Percentiles rank a stretch among this genome's conserved stretches.
phyloP scores from a whole-genome alignment of 352 stramenopile species.

The Pythium angustatum region DNA sequence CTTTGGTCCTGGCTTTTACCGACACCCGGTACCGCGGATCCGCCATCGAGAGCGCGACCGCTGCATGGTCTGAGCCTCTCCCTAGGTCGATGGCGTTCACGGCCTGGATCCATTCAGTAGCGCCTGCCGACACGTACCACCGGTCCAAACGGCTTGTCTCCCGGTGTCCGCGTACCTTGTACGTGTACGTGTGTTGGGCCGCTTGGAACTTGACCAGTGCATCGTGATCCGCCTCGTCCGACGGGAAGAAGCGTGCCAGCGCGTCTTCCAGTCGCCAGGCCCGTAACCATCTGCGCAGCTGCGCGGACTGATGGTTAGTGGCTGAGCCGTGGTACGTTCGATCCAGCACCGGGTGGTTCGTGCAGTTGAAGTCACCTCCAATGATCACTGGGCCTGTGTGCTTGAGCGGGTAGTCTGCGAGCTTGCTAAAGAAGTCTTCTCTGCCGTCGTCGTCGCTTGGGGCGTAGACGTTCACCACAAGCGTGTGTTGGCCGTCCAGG shows the following conservation, averaged over 20 bases:
- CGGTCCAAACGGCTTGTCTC: background rate
- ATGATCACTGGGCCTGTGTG: background rate
- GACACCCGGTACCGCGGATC: too few relatives aligned
- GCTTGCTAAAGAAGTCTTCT: background rate
- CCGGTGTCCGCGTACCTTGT: background rate
- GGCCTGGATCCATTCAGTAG: background rate
- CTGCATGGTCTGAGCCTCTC: too few relatives aligned
- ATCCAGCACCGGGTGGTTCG: background rate
- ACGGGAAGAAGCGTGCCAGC: background rate
- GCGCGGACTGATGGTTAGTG: background rate
- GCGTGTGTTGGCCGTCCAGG: background rate
- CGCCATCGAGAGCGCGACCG: too few relatives aligned
- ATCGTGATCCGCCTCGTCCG: background rate
- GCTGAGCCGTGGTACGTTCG: background rate
- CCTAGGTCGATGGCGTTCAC: background rate
- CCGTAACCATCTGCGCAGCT: background rate
- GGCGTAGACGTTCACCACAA: slow-evolving; percentile 9
- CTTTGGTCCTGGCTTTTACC: too few relatives aligned
- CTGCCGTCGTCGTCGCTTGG: background rate
- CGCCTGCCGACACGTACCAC: background rate
- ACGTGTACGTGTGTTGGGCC: background rate
- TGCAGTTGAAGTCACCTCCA: slow-evolving; percentile 12
- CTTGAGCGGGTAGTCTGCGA: background rate
- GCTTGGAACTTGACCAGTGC: background rate
- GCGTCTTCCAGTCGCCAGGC: background rate